Evolutionary conservation across 176 grass and related monocot genomes (phyloP).

Genomic region (Aegilops sharonensis): DNA sequence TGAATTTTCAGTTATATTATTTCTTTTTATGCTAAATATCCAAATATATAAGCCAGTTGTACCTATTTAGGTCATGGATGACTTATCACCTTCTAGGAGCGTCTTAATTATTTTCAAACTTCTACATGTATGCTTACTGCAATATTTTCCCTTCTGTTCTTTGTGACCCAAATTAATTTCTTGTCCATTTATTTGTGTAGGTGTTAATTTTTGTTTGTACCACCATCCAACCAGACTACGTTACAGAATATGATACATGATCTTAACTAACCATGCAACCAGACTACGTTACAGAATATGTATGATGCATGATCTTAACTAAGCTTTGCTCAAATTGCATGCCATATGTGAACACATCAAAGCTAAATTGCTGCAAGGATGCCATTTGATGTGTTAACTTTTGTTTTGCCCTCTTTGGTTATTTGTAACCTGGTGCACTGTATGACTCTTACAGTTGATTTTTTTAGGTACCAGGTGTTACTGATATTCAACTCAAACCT

Average conservation of each 20-base stretch:
- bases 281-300: background rate
- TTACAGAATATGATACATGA: background rate
- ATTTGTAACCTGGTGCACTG: slow-evolving; percentile 12
- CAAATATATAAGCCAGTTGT: background rate
- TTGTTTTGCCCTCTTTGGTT: background rate
- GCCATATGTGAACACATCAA: background rate
- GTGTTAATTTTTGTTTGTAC: background rate
- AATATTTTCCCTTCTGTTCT: background rate
- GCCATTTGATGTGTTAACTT: background rate
- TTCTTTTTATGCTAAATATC: background rate
- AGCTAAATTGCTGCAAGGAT: background rate
- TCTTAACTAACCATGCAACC: background rate
- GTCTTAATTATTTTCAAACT: no score
- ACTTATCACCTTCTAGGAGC: background rate
- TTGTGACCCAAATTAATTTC: background rate
- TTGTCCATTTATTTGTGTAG: background rate
- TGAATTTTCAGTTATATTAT: no score
- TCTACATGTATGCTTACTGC: background rate
- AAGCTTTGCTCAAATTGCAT: background rate
- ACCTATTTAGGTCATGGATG: background rate
- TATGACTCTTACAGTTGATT: slow-evolving; percentile 28
- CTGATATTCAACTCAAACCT: slow-evolving; percentile 74
- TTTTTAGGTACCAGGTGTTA: slow-evolving; percentile 84
- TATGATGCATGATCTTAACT: background rate
- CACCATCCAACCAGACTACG: background rate